phyloP scores from a whole-genome alignment of 1,139 yeast species.

The Candida sp. region DNA sequence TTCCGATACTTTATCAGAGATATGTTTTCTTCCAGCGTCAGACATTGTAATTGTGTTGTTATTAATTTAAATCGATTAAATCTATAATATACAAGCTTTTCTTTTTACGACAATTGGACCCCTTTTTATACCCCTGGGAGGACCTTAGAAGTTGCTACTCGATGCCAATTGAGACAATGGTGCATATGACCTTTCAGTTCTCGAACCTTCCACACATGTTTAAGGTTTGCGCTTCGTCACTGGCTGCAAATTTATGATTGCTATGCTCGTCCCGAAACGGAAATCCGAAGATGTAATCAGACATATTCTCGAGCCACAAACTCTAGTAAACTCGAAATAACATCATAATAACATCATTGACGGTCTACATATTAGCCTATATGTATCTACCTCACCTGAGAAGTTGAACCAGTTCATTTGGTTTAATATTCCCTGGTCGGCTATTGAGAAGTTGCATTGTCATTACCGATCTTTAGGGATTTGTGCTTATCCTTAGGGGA shows the following conservation, averaged over 20 bases:
- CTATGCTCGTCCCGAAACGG: neutral
- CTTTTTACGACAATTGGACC: neutral
- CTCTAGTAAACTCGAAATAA: neutral
- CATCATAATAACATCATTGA: no score
- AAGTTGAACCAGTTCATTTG: no score
- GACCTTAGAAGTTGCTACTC: neutral
- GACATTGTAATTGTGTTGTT: slow-evolving; percentile 35
- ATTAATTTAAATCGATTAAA: no score
- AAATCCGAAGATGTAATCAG: neutral
- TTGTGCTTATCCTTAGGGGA: neutral
- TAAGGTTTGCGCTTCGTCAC: neutral
- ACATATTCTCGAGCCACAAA: neutral
- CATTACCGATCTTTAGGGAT: neutral
- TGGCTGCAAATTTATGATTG: neutral
- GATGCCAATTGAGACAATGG: neutral
- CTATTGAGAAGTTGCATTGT: neutral
- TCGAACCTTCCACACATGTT: neutral
- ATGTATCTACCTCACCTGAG: no score
- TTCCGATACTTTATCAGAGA: slow-evolving; percentile 67
- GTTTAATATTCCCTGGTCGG: no score
- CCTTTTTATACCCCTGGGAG: neutral
- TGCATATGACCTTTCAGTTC: neutral
- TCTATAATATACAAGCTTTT: neutral
- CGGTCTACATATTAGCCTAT: no score
- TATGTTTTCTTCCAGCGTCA: slow-evolving; percentile 75